phyloP scores from a whole-genome alignment of 2,329 filamentous ascomycete genomes.

The Diaporthe citrichinensis region DNA sequence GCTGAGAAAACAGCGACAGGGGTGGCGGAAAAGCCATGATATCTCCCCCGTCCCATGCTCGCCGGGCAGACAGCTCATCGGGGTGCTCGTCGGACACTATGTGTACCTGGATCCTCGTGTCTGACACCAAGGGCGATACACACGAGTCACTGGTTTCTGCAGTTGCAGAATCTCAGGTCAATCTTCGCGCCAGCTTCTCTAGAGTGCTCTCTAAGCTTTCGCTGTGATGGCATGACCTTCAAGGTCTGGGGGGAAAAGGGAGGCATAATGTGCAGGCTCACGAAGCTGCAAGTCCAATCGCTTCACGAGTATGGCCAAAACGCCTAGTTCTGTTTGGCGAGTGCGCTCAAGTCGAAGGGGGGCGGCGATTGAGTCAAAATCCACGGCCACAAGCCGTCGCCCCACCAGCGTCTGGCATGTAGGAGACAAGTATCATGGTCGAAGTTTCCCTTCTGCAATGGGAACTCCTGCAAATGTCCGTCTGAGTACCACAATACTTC shows the following conservation, averaged over 20 bases:
- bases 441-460: background rate
- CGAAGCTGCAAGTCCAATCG: slow-evolving; percentile 6
- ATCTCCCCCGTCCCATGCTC: background rate
- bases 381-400: background rate
- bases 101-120: background rate
- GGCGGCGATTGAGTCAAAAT: too few relatives aligned
- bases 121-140: background rate
- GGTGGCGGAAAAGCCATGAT: slow-evolving; percentile 24
- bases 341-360: background rate
- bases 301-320: background rate
- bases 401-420: background rate
- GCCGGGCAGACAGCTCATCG: background rate
- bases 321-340: background rate
- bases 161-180: background rate
- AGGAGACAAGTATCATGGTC: background rate
- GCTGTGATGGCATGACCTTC: background rate
- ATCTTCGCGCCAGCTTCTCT: background rate
- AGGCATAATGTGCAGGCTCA: background rate
- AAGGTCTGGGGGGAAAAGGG: background rate
- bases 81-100: background rate
- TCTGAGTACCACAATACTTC: background rate
- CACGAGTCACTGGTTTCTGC: background rate
- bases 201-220: background rate
- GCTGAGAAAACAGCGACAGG: background rate
- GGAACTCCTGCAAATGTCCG: slow-evolving; percentile 1